These are phyloP conservation scores for Strobilomyces dryophilus DNA, from an alignment of 768 basidiomycete genomes.

Conservation along the genomic window DNA sequence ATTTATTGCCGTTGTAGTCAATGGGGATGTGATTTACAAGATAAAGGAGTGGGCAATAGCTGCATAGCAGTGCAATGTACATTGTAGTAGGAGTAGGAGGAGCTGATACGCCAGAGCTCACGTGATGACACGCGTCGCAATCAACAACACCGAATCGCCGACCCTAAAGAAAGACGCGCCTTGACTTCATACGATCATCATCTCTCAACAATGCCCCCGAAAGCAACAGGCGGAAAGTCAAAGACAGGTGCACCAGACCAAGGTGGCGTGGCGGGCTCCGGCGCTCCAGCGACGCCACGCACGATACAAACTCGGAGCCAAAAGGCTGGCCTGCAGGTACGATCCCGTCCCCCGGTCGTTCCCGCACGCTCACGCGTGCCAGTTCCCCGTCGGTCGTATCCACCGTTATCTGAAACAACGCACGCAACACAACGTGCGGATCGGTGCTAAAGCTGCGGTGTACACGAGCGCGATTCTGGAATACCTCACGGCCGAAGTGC, in stretches of 20 bases:
- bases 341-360: constrained; percentile 10
- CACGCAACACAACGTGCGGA: constrained; percentile 90
- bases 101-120: neutral
- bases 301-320: constrained; percentile 68
- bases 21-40: too few relatives aligned
- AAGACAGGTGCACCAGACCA: constrained; percentile 40
- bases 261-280: constrained; percentile 21
- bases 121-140: constrained; percentile 1
- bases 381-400: constrained; percentile 98
- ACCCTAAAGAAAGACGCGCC: constrained; percentile 34
- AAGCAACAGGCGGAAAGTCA: constrained; percentile 60
- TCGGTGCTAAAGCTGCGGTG: constrained; percentile 97
- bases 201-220: constrained; percentile 42
- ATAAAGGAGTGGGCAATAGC: too few relatives aligned
- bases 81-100: too few relatives aligned
- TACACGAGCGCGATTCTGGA: constrained; percentile 96
- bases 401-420: constrained; percentile 92
- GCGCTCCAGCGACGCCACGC: constrained; percentile 30
- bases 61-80: neutral
- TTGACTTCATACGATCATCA: constrained; percentile 29
- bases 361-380: neutral
- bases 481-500: constrained; percentile 93
- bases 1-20: too few relatives aligned
- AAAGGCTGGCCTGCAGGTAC: constrained; percentile 84
- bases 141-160: constrained; percentile 24